phyloP scores from a whole-genome alignment of 1,284 basidiomycete genomes.

The Boletellus deceptivus region DNA sequence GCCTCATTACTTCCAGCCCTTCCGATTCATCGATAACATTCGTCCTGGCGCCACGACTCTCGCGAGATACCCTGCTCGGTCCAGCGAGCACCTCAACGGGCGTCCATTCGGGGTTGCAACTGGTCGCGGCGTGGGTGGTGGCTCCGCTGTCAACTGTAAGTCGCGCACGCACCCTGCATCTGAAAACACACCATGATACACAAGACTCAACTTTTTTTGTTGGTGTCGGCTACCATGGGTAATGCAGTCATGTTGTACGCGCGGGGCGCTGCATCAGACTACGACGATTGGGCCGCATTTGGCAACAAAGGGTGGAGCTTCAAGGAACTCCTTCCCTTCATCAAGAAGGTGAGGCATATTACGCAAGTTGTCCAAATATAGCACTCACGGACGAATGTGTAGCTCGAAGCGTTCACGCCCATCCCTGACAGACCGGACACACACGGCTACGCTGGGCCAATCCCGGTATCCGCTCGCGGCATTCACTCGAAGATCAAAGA shows the following conservation, averaged over 20 bases:
- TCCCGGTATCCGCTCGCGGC: slow-evolving; percentile 47
- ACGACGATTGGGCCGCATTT: not conserved
- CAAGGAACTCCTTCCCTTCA: slow-evolving; percentile 39
- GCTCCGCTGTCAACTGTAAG: slow-evolving; percentile 43
- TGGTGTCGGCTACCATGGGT: too few relatives aligned
- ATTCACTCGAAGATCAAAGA: slow-evolving; percentile 38
- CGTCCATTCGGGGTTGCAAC: not conserved
- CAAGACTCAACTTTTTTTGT: too few relatives aligned
- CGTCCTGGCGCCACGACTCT: slow-evolving; percentile 32
- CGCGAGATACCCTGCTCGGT: slow-evolving; percentile 41
- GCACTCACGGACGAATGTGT: not conserved
- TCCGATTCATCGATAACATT: slow-evolving; percentile 41
- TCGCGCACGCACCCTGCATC: too few relatives aligned
- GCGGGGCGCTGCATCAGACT: slow-evolving; percentile 1
- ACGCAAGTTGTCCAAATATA: too few relatives aligned
- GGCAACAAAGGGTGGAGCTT: not conserved
- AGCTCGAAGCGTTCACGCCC: slow-evolving; percentile 53
- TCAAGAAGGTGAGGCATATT: slow-evolving; percentile 15
- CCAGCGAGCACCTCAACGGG: slow-evolving; percentile 26
- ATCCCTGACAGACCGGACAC: slow-evolving; percentile 33
- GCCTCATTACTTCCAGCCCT: slow-evolving; percentile 49
- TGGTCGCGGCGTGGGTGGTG: slow-evolving; percentile 56
- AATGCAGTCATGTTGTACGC: not conserved
- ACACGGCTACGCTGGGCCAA: slow-evolving; percentile 54
- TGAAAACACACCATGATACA: too few relatives aligned